A percentile compares a stretch with the other conserved stretches of the same genome.
These are phyloP conservation scores for Diaporthe aspalathi DNA, from an alignment of 2,329 filamentous ascomycete species.

Conservation along the genomic window DNA sequence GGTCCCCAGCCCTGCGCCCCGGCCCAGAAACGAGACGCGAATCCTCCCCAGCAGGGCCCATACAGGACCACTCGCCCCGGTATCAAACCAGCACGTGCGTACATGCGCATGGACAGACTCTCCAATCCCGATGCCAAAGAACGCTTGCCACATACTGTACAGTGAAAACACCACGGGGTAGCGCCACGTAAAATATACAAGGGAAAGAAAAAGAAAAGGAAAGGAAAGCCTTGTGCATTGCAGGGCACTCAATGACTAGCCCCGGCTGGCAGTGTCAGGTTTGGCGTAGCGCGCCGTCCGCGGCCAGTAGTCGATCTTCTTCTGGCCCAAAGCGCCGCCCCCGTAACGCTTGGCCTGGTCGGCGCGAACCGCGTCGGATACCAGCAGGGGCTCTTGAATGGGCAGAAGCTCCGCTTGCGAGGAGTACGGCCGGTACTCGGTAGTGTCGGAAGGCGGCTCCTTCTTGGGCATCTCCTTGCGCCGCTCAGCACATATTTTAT, in stretches of 20 bases:
- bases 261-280: not conserved
- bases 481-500: conserved; percentile 74
- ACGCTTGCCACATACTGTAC: not conserved
- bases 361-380: conserved; percentile 50
- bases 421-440: conserved; percentile 51
- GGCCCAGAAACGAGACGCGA: conserved; percentile 14
- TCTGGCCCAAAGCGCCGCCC: conserved; percentile 17
- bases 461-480: conserved; percentile 50
- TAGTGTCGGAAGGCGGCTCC: not conserved
- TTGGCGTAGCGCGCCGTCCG: conserved; percentile 28
- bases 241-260: conserved; percentile 18
- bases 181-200: conserved; percentile 12
- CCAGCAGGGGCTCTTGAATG: conserved; percentile 52
- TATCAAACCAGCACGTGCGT: conserved; percentile 6
- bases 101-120: not conserved
- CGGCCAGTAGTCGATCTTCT: conserved; percentile 35
- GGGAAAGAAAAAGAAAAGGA: not conserved
- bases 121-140: not conserved
- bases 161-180: not conserved
- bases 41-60: not conserved
- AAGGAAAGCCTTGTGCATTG: not conserved
- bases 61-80: not conserved
- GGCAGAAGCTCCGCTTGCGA: conserved; percentile 53
- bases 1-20: conserved; percentile 4
- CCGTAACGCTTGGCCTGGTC: conserved; percentile 38